phyloP scores from a whole-genome alignment of 1,284 basidiomycete species.

The Polyporus tsugae region DNA sequence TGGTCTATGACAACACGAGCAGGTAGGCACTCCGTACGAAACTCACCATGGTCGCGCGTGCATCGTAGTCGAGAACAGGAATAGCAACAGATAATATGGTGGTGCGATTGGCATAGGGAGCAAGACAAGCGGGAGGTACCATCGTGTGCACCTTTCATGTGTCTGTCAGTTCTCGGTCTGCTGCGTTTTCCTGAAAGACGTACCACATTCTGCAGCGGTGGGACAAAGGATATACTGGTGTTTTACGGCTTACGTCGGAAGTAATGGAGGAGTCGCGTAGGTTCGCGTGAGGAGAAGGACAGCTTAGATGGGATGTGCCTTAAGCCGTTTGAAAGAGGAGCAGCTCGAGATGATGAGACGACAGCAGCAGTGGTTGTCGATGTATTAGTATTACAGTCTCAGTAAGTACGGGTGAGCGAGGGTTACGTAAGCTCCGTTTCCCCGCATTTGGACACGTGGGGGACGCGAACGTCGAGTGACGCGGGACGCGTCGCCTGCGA shows the following conservation, averaged over 20 bases:
- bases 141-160: conserved; percentile 75
- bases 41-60: conserved; percentile 83
- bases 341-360: neutral
- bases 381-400: no score
- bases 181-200: neutral
- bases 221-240: neutral
- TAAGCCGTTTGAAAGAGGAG: neutral
- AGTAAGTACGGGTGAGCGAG: no score
- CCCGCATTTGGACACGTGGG: conserved; percentile 20
- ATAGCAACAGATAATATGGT: conserved; percentile 77
- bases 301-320: no score
- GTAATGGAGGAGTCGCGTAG: neutral
- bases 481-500: conserved; percentile 15
- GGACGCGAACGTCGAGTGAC: conserved; percentile 9
- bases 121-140: conserved; percentile 81
- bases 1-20: neutral
- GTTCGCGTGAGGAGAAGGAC: neutral
- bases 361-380: neutral
- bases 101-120: conserved; percentile 81
- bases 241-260: neutral
- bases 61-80: conserved; percentile 75
- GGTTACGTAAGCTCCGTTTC: neutral
- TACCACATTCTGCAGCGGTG: conserved; percentile 47
- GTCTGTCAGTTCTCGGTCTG: neutral
- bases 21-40: conserved; percentile 5